Evolutionary conservation across 768 basidiomycete genomes (phyloP), one percentile per base, ranked within the genome.

Genomic region (Cytidiella melzeri): DNA sequence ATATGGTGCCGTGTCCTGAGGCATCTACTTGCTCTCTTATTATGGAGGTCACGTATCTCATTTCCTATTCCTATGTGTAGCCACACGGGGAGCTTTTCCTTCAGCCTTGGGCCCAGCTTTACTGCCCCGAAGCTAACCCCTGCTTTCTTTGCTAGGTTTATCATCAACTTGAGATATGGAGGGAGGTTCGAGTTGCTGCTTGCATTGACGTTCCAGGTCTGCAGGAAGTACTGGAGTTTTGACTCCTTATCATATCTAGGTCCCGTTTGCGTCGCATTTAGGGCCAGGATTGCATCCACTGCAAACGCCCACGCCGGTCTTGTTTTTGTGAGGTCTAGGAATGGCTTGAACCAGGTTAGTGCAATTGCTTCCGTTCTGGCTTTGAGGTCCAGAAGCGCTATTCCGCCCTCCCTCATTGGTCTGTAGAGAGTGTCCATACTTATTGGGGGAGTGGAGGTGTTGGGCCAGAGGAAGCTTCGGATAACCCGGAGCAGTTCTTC

Each of bases 391-490:
- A 53, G 37, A 1, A 53, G 12, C 1, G 23, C 27, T 2, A 48
- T 7, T 1, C 47, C 52, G 38, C 52, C 52, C 30, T 48, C 20
- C 18, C 26, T 19, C 3, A 39, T 10, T 15, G 51, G 46, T 27
- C 4, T 9, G 20, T 23, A 52, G 3, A 52, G 45, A 1, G 37
- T 41, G 9, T 30, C 46, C 11, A 52, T 3, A 26, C n/a, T 27
- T 4, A 52, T 28, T 2, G 45, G 27, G 4, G 45, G 37, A 23
- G 19, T 11, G 11, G 11, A 26, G 7, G 21, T 36, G 5, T 18
- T 42, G n/a, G 41, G 24, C 52, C 47, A 53, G 13, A 53, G 12
- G 44, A 65, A 66, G 1, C 36, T 42, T 1, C 47, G 44, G 0
- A 59, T 56, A 1, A 50, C 36, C 23, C 60, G 58, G 0, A 18